Evolutionary conservation across 2,329 filamentous ascomycete species (phyloP).

Genomic region (Albifimbria verrucaria): DNA sequence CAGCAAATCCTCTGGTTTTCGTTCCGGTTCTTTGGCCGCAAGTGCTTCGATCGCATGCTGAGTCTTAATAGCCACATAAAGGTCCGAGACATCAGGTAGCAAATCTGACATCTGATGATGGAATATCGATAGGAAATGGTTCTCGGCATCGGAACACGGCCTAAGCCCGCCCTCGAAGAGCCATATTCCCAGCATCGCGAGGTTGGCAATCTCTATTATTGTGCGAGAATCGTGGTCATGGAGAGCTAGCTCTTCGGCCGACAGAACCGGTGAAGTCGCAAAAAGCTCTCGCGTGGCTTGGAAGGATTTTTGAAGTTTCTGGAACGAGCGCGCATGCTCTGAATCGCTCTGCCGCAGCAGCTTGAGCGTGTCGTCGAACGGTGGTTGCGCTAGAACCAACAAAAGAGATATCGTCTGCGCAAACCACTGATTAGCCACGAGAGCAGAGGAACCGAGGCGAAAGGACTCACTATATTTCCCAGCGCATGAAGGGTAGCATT

Average conservation of each 20-base stretch:
- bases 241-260: slow-evolving; percentile 29
- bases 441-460: slow-evolving; percentile 6
- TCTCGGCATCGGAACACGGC: slow-evolving; percentile 38
- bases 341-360: slow-evolving; percentile 29
- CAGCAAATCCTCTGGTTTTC: slow-evolving; percentile 49
- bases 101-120: slow-evolving; percentile 43
- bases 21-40: slow-evolving; percentile 44
- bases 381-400: slow-evolving; percentile 32
- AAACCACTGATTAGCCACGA: no score
- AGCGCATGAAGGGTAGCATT: slow-evolving; percentile 35
- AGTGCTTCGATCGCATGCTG: slow-evolving; percentile 53
- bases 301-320: slow-evolving; percentile 27
- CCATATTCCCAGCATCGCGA: slow-evolving; percentile 43
- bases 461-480: slow-evolving; percentile 37
- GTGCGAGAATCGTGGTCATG: slow-evolving; percentile 27
- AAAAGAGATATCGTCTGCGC: slow-evolving; percentile 38
- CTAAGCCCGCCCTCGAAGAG: slow-evolving; percentile 34
- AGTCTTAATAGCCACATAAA: slow-evolving; percentile 46
- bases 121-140: slow-evolving; percentile 42
- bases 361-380: slow-evolving; percentile 32
- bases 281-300: slow-evolving; percentile 31
- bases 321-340: slow-evolving; percentile 28
- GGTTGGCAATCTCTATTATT: slow-evolving; percentile 44
- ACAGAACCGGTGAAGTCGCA: slow-evolving; percentile 27
- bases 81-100: slow-evolving; percentile 35